A percentile compares a stretch with the other conserved stretches of the same genome.
Evolutionary conservation across 306 rosid genomes (phyloP).

Genomic region (Rubus parviflorus): DNA sequence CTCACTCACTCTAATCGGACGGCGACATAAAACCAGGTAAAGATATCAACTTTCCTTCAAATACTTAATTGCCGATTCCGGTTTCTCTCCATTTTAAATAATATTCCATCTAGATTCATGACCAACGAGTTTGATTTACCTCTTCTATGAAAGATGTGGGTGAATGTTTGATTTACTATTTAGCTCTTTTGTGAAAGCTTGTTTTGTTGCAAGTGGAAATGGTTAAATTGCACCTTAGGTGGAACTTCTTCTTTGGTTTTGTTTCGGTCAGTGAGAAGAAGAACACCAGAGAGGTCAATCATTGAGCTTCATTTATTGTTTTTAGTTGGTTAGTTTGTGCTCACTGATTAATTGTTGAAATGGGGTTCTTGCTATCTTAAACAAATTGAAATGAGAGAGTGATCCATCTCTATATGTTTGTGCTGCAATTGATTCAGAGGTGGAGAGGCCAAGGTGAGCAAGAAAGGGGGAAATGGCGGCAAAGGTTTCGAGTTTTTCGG

Average conservation of each 20-base stretch:
- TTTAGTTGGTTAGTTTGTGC: neutral
- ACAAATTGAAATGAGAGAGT: neutral
- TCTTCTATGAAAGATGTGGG: neutral
- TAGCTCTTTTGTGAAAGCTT: neutral
- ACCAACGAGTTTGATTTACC: neutral
- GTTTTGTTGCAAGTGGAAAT: neutral
- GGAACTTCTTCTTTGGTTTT: neutral
- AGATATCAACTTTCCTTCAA: neutral
- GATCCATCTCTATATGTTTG: neutral
- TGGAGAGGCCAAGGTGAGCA: slow-evolving; percentile 26
- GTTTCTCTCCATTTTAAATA: neutral
- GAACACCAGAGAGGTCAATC: neutral
- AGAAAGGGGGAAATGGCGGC: slow-evolving; percentile 57
- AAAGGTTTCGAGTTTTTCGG: slow-evolving; percentile 81
- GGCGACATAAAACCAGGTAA: neutral
- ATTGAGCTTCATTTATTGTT: neutral
- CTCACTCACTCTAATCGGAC: neutral
- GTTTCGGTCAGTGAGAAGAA: neutral
- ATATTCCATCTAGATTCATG: neutral
- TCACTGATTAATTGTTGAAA: neutral
- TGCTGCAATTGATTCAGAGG: slow-evolving; percentile 25
- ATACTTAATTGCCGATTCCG: neutral
- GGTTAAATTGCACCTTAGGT: neutral
- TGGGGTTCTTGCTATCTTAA: neutral
- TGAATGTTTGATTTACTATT: neutral